phyloP scores from a whole-genome alignment of 2,329 filamentous ascomycete genomes.

The Teratosphaeria epicoccoides region DNA sequence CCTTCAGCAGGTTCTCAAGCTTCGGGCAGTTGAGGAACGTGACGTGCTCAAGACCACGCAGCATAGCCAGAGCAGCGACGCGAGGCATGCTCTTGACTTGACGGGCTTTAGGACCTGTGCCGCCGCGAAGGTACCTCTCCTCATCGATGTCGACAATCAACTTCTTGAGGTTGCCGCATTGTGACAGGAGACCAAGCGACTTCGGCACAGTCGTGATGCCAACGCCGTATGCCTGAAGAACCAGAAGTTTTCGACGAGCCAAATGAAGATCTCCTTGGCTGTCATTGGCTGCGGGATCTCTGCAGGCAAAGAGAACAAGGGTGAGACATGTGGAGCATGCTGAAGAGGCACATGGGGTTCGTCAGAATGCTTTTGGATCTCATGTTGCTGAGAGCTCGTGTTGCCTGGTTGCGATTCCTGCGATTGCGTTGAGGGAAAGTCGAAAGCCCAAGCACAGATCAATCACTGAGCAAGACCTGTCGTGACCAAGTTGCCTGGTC shows the following conservation, averaged over 20 bases:
- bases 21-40: not conserved
- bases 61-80: not conserved
- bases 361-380: no score
- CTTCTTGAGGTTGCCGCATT: not conserved
- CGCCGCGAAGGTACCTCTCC: not conserved
- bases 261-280: not conserved
- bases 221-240: not conserved
- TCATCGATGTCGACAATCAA: not conserved
- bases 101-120: not conserved
- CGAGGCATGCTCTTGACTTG: not conserved
- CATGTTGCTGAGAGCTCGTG: no score
- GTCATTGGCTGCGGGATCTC: no score
- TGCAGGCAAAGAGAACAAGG: no score
- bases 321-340: no score
- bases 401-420: no score
- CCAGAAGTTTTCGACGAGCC: not conserved
- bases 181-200: not conserved
- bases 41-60: not conserved
- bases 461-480: no score
- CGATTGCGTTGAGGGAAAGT: no score
- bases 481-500: no score
- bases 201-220: not conserved
- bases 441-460: no score
- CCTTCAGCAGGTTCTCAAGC: slow-evolving; percentile 1
- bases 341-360: no score